These are phyloP conservation scores for Garcileccinum viscosum DNA, from an alignment of 1,284 basidiomycete species.

Conservation along the genomic window DNA sequence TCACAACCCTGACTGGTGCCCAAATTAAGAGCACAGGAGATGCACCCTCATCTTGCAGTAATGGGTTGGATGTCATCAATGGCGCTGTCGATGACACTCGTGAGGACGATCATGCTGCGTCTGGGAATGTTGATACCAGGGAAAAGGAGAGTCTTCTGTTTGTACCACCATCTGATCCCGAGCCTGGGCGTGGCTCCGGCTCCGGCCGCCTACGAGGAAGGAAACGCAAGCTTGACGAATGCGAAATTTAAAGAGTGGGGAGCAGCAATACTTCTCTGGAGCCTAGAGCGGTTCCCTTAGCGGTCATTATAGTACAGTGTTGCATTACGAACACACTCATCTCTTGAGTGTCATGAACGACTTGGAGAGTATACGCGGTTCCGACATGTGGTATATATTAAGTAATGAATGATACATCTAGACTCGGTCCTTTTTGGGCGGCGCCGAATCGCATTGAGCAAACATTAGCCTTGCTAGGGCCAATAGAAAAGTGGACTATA, in stretches of 20 bases:
- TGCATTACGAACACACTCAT: neutral
- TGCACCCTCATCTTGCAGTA: neutral
- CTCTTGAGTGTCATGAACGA: neutral
- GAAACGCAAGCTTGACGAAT: conserved; percentile 33
- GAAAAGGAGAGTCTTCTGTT: neutral
- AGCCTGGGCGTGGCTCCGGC: neutral
- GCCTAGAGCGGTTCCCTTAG: neutral
- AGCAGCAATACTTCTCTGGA: neutral
- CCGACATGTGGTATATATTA: neutral
- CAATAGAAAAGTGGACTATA: neutral
- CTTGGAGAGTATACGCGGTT: neutral
- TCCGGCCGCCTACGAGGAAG: conserved; percentile 16
- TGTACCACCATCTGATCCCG: neutral
- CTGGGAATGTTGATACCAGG: neutral
- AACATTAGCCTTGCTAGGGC: neutral
- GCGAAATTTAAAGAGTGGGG: conserved; percentile 11
- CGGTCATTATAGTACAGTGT: neutral
- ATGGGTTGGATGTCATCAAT: neutral
- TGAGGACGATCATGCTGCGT: neutral
- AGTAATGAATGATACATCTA: neutral
- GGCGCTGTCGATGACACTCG: neutral
- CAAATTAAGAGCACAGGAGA: neutral
- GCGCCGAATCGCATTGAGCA: neutral
- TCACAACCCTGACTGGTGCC: neutral
- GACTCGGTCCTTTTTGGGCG: too few relatives aligned